phyloP scores from a whole-genome alignment of 208 protist species.

The Balamuthia mandrillaris region DNA sequence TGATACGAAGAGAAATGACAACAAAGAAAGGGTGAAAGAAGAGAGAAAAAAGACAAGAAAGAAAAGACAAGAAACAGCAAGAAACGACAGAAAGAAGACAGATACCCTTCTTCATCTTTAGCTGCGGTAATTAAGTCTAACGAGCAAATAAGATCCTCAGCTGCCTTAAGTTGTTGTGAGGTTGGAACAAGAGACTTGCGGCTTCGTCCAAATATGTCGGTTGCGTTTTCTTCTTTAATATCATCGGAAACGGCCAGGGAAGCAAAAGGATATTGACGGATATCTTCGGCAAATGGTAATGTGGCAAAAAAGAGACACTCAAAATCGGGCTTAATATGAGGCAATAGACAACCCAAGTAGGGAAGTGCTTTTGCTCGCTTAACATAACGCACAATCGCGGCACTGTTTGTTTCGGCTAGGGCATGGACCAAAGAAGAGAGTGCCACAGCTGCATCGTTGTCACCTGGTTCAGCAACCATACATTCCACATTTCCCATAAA shows the following conservation, averaged over 20 bases:
- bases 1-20: background rate
- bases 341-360: conserved; percentile 70
- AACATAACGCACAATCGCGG: conserved; percentile 80
- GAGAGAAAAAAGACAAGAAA: background rate
- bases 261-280: conserved; percentile 50
- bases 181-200: conserved; percentile 41
- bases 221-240: no score
- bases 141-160: conserved; percentile 67
- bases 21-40: background rate
- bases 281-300: conserved; percentile 83
- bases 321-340: conserved; percentile 55
- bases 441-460: conserved; percentile 59
- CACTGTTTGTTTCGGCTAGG: conserved; percentile 61
- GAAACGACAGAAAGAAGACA: background rate
- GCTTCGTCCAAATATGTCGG: no score
- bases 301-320: conserved; percentile 69
- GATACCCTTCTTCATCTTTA: conserved; percentile 73
- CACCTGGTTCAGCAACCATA: conserved; percentile 71
- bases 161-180: conserved; percentile 65
- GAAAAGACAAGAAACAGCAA: conserved; percentile 22
- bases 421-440: conserved; percentile 77
- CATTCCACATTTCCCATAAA: conserved; percentile 74
- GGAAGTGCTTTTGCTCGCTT: conserved; percentile 63
- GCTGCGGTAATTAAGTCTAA: conserved; percentile 64
- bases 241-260: no score